Percentiles rank a stretch among this genome's conserved stretches.
These are phyloP conservation scores for Rutstroemia sp. DNA, from an alignment of 2,329 filamentous ascomycete genomes.

Conservation along the genomic window DNA sequence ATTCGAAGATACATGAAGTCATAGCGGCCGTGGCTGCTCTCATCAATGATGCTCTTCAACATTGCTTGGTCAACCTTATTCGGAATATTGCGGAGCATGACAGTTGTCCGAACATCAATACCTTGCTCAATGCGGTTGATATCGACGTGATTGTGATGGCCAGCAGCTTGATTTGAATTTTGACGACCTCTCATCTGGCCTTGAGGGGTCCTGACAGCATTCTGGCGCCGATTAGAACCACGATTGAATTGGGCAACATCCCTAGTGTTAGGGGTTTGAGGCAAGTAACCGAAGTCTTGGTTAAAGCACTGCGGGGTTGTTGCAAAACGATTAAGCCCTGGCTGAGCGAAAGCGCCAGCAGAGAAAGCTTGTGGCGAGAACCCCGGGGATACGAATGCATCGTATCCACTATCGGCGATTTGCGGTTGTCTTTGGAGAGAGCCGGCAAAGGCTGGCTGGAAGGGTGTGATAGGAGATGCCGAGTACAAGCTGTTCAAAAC, in stretches of 20 bases:
- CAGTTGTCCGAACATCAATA: constrained; percentile 68
- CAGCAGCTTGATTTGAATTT: constrained; percentile 35
- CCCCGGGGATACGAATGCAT: not conserved
- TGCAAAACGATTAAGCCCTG: not conserved
- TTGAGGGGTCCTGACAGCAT: constrained; percentile 34
- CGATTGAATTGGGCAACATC: constrained; percentile 10
- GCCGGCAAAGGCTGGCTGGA: not conserved
- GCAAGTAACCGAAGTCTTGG: constrained; percentile 1
- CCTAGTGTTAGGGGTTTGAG: constrained; percentile 11
- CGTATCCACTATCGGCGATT: not conserved
- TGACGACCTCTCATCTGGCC: constrained; percentile 29
- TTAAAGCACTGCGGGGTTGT: not conserved
- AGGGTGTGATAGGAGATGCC: constrained; percentile 1
- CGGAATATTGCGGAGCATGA: constrained; percentile 91
- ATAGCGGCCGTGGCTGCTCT: constrained; percentile 72
- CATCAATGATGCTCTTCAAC: constrained; percentile 73
- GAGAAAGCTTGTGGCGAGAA: not conserved
- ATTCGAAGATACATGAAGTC: constrained; percentile 96
- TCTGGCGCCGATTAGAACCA: constrained; percentile 28
- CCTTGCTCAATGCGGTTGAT: constrained; percentile 54
- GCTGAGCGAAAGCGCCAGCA: not conserved
- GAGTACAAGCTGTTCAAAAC: constrained; percentile 8
- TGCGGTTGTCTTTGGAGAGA: not conserved
- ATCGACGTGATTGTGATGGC: constrained; percentile 56
- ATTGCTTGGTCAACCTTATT: constrained; percentile 77